Evolutionary conservation across 768 basidiomycete genomes (phyloP), one percentile per base, ranked within the genome.

Genomic region (Mycena venus): DNA sequence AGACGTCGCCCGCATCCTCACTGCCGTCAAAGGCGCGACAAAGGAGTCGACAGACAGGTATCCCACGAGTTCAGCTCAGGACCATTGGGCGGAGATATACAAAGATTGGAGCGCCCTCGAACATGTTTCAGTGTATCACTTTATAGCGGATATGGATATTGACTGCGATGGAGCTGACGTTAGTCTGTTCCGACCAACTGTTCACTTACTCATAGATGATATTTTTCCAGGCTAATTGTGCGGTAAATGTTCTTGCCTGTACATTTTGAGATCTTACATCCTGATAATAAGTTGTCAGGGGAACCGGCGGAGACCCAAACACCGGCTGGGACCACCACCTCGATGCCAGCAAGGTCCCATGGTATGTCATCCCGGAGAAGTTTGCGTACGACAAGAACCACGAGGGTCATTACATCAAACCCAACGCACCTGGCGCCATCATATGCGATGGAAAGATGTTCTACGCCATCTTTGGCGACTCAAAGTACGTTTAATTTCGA

Each of bases 91-190:
- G 2, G 1, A 53, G 1, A 67, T 73, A 27, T 67, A 73, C 58
- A 19, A 23, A 0, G 65, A 73, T 23, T 67, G 63, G 71, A 36
- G 27, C 2, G 27, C 60, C 9, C 63, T 72, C 12, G 25, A 44
- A 2, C 21, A 25, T 2, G 58, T 67, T 3, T 67, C 64, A 3
- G 71, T 49, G 0, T 60, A 59, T 4, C 63, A 66, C 4, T 73
- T 73, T 17, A 32, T 67, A 2, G 63, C 71, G 47, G 71, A 73
- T 17, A 73, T 73, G 71, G 71, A 73, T 31, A 36, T 55, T 1
- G 71, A 73, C 34, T 73, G 71, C 12, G 71, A 73, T 25, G 71
- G 71, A 5, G 23, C 42, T 15, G 38, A 27, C 17, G 65, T 73
- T 2, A 19, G 70, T 58, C 25, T 17, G 3, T 49, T 53, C 7